Percentiles rank a stretch among this genome's conserved stretches.
Evolutionary conservation across 805 yeast genomes (phyloP).

Genomic region (Myxozyma melibiosi): DNA sequence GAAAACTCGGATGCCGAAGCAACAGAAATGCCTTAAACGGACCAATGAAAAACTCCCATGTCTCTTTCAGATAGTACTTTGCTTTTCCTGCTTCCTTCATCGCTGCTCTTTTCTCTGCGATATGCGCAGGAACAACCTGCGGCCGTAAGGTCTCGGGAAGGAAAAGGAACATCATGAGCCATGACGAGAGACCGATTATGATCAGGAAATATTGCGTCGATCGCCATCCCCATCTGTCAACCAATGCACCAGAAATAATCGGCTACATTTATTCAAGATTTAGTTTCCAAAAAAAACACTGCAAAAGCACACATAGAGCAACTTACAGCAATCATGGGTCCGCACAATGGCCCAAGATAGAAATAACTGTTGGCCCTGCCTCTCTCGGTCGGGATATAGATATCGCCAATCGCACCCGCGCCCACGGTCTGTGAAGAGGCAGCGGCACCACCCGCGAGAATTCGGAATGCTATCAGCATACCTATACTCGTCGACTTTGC

Average conservation of each 20-base stretch:
- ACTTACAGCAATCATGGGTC: conserved; percentile 63
- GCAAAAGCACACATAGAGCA: not conserved
- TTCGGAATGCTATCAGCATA: conserved; percentile 66
- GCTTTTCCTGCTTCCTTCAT: not conserved
- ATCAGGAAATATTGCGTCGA: conserved; percentile 86
- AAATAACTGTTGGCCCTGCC: conserved; percentile 80
- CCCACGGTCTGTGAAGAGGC: conserved; percentile 89
- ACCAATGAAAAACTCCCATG: conserved; percentile 51
- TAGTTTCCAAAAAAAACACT: no score
- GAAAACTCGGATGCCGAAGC: conserved; percentile 72
- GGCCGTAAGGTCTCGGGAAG: conserved; percentile 80
- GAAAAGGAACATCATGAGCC: conserved; percentile 53
- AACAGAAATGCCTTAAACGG: conserved; percentile 67
- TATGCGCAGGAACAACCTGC: conserved; percentile 39
- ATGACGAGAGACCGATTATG: conserved; percentile 60
- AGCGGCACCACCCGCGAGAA: conserved; percentile 75
- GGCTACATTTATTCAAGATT: conserved; percentile 47
- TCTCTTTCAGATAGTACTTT: conserved; percentile 14
- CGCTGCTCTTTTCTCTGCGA: conserved; percentile 27
- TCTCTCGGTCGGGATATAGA: conserved; percentile 65
- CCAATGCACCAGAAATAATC: conserved; percentile 74
- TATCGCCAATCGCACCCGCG: conserved; percentile 82
- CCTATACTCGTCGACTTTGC: conserved; percentile 64
- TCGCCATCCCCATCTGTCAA: conserved; percentile 79
- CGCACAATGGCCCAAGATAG: conserved; percentile 78